Evolutionary conservation across 441 rosid genomes (phyloP).

Genomic region (Mallotus repandus): DNA sequence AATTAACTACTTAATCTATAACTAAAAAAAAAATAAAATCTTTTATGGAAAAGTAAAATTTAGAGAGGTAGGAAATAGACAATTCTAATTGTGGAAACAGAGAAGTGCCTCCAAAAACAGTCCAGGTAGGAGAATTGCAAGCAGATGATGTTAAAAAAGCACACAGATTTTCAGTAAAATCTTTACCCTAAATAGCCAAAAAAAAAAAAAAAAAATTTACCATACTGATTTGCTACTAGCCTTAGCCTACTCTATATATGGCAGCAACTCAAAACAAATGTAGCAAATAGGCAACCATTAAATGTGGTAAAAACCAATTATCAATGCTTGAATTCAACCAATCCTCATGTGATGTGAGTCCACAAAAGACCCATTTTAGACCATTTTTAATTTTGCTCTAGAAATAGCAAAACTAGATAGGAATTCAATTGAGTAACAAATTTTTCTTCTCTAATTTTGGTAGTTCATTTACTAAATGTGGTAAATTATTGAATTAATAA

Average conservation of each 20-base stretch:
- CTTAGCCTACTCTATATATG: constrained; percentile 2
- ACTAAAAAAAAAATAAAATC: too few relatives aligned
- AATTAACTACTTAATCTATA: too few relatives aligned
- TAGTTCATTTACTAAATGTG: constrained; percentile 8
- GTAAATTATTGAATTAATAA: constrained; percentile 1
- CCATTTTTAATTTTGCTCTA: neutral
- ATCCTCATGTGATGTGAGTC: neutral
- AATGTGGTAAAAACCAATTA: neutral
- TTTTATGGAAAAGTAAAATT: too few relatives aligned
- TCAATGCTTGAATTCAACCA: neutral
- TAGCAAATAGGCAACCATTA: neutral
- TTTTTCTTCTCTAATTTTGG: constrained; percentile 8
- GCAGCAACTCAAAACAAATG: too few relatives aligned
- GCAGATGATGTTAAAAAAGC: neutral
- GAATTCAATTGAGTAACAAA: neutral
- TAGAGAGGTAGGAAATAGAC: too few relatives aligned
- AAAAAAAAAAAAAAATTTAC: neutral
- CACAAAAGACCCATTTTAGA: neutral
- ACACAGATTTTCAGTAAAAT: neutral
- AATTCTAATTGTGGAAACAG: too few relatives aligned
- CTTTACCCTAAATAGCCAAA: neutral
- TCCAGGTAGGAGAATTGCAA: neutral
- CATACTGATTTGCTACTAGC: neutral
- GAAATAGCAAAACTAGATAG: neutral
- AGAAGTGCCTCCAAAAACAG: neutral